These are phyloP conservation scores for Mallotus nudiflorus DNA, from an alignment of 345 rosid species.

Conservation along the genomic window DNA sequence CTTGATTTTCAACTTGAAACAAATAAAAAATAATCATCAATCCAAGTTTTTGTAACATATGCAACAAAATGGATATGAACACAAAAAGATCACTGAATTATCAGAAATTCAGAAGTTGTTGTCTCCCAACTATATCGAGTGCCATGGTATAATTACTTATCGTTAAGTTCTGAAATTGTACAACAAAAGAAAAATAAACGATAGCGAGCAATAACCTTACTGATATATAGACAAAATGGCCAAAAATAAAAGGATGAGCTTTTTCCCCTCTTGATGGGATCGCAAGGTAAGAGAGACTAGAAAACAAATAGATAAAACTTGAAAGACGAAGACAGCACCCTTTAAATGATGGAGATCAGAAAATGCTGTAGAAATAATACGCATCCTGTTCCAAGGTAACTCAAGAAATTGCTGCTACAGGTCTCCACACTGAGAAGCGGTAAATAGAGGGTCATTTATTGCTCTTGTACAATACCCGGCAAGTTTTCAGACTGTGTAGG, in stretches of 20 bases:
- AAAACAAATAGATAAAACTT: background rate
- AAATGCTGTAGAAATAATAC: background rate
- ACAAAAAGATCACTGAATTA: background rate
- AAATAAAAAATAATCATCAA: no score
- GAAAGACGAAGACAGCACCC: background rate
- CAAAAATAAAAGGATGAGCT: conserved; percentile 5
- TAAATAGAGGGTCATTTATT: conserved; percentile 17
- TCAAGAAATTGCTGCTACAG: conserved; percentile 22
- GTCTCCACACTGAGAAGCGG: conserved; percentile 13
- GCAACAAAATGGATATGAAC: background rate
- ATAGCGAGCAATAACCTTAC: background rate
- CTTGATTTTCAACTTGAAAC: no score
- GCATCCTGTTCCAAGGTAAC: conserved; percentile 8
- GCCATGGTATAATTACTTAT: background rate
- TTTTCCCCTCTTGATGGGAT: conserved; percentile 9
- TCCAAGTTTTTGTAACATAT: no score
- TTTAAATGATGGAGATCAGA: background rate
- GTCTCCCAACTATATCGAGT: background rate
- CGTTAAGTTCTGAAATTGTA: background rate
- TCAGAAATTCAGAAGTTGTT: background rate
- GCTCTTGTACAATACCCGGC: background rate
- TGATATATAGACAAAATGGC: conserved; percentile 20
- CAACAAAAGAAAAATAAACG: background rate
- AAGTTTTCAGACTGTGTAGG: conserved; percentile 71
- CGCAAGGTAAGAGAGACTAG: background rate